Conservation (phyloP, 139 green algal genomes). For the Chlorella sorokiniana region DNA sequence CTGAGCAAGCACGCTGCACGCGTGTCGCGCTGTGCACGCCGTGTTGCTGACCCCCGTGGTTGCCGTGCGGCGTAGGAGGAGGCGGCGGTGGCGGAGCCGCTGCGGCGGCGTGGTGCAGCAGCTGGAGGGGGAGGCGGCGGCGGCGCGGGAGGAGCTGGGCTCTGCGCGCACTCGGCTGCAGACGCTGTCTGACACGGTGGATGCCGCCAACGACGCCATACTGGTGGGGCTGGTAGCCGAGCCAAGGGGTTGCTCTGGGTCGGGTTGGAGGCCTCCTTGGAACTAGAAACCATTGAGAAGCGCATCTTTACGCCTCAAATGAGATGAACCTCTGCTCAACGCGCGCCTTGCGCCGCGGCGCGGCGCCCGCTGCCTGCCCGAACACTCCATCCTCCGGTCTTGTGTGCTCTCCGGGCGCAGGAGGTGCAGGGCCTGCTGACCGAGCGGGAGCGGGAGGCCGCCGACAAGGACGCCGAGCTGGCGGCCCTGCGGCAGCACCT, state of each 20-base stretch:
- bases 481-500: slow-evolving; percentile 7
- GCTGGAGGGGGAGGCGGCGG: slow-evolving; percentile 37
- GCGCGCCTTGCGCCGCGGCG: not conserved
- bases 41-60: not conserved
- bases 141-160: slow-evolving; percentile 1
- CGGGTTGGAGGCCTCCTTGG: too few species aligned
- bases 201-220: slow-evolving; percentile 20
- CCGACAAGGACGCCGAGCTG: slow-evolving; percentile 4
- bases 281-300: too few species aligned
- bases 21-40: not conserved
- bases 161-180: not conserved
- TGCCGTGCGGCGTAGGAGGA: not conserved
- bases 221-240: not conserved
- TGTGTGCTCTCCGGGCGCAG: not conserved
- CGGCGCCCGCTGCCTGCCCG: not conserved
- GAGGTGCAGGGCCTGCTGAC: slow-evolving; percentile 9
- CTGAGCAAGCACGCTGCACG: not conserved
- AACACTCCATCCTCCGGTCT: not conserved
- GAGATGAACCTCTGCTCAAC: too few species aligned
- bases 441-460: slow-evolving; percentile 9
- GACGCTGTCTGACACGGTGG: slow-evolving; percentile 3
- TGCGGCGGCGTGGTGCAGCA: slow-evolving; percentile 38
- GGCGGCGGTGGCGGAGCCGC: not conserved
- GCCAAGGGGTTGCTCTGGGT: not conserved
- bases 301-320: too few species aligned